Percentiles rank a stretch among this genome's conserved stretches.
phyloP scores from a whole-genome alignment of 345 rosid genomes.

The Xanthoceras sorbifolium region DNA sequence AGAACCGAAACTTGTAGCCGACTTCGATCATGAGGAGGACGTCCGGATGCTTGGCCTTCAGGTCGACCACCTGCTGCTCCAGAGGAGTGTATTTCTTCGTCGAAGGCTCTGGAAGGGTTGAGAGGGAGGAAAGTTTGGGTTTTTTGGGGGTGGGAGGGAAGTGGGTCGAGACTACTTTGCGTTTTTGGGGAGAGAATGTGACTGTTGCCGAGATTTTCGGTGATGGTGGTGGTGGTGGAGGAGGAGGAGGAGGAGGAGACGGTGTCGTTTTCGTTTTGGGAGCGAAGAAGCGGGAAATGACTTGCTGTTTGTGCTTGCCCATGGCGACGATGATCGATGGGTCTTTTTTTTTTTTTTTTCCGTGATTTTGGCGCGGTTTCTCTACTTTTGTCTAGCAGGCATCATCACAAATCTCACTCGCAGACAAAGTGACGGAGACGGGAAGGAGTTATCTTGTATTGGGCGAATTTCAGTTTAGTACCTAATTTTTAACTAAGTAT shows the following conservation, averaged over 20 bases:
- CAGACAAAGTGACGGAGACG: too few relatives aligned
- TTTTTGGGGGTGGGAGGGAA: slow-evolving; percentile 46
- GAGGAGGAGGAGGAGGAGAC: slow-evolving; percentile 19
- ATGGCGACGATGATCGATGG: slow-evolving; percentile 23
- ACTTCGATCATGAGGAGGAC: slow-evolving; percentile 92
- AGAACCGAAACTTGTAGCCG: slow-evolving; percentile 87
- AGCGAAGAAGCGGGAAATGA: slow-evolving; percentile 85
- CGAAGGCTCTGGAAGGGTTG: slow-evolving; percentile 43
- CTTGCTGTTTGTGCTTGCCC: slow-evolving; percentile 86
- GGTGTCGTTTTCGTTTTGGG: slow-evolving; percentile 52
- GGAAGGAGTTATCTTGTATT: too few relatives aligned
- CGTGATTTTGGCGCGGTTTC: slow-evolving; percentile 26
- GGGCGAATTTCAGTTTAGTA: too few relatives aligned
- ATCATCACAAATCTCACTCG: neutral
- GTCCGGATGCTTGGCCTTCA: slow-evolving; percentile 65
- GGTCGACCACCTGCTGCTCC: slow-evolving; percentile 78
- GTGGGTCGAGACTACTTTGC: slow-evolving; percentile 64
- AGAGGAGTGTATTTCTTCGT: slow-evolving; percentile 70
- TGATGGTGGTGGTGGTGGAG: slow-evolving; percentile 29
- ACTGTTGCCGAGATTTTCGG: slow-evolving; percentile 67
- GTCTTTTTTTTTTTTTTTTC: too few relatives aligned
- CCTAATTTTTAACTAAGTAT: too few relatives aligned
- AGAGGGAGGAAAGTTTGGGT: slow-evolving; percentile 55
- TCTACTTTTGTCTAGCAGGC: neutral
- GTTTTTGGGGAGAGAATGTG: slow-evolving; percentile 71